These are phyloP conservation scores for Mortierella sp. DNA, from an alignment of 371 early-diverging fungal genomes.

Conservation along the genomic window DNA sequence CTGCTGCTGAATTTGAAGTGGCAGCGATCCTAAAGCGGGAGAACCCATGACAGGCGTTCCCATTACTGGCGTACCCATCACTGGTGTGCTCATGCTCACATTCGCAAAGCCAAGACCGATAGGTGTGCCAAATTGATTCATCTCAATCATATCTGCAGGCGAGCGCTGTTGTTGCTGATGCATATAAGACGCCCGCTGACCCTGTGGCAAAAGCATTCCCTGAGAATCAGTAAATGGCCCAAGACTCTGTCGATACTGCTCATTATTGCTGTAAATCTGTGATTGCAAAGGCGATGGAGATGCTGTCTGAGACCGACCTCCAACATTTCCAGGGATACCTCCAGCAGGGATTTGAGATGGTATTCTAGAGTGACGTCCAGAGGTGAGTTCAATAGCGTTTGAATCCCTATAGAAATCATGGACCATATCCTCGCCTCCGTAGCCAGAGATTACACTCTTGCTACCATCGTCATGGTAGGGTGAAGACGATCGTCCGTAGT, in stretches of 20 bases:
- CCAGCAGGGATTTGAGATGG: conserved; percentile 32
- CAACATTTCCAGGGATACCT: conserved; percentile 25
- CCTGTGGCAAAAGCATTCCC: conserved; percentile 33
- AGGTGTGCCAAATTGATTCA: conserved; percentile 37
- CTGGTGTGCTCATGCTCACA: conserved; percentile 19
- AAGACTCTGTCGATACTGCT: conserved; percentile 7
- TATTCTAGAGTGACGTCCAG: conserved; percentile 30
- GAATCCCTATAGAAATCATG: conserved; percentile 54
- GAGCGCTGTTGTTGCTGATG: conserved; percentile 7
- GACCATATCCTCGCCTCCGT: conserved; percentile 32
- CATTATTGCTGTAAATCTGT: conserved; percentile 1
- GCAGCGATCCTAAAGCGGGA: conserved; percentile 16
- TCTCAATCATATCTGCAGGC: conserved; percentile 32
- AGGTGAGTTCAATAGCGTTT: conserved; percentile 38
- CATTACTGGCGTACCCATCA: conserved; percentile 20
- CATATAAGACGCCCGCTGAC: conserved; percentile 22
- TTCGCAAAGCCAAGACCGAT: conserved; percentile 34
- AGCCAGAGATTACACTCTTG: conserved; percentile 42
- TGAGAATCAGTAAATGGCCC: conserved; percentile 41
- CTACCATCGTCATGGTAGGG: conserved; percentile 30
- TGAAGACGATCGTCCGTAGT: conserved; percentile 35
- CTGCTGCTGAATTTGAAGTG: conserved; percentile 23
- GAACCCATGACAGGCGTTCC: conserved; percentile 5
- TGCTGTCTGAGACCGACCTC: conserved; percentile 22
- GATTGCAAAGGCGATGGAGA: conserved; percentile 22